Evolutionary conservation across 352 stramenopile species (phyloP), one percentile per base, ranked within the genome.

Genomic region (Pythium vanterpoolii): DNA sequence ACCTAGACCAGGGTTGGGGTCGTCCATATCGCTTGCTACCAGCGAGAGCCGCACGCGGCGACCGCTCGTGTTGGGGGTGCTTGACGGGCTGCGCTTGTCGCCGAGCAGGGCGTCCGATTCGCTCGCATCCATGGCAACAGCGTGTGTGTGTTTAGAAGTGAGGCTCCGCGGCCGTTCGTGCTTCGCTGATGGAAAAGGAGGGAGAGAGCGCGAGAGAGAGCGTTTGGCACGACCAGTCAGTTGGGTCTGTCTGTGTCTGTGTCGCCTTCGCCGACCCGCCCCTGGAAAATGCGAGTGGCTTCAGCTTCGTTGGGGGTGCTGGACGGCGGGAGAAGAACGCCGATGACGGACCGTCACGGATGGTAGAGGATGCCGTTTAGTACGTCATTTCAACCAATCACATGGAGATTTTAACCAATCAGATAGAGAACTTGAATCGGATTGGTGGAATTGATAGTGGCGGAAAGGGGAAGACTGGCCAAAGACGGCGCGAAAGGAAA

Each of bases 101-200:
- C 63, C 57, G 49, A 83, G 62, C 60, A 84, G 63, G 40, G 77
- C 70, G 55, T 83, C 68, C 40, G 72, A 81, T 66, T 84, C 73
- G 30, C 56, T 73, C 3, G 71, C 33, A 38, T 79, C 70, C 69
- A 84, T 79, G 1, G 46, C 46, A 11, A 30, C 23, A 11, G 14
- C 16, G 18, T 2, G 5, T 3, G 30, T 23, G 30, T 1, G 11
- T 31, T 43, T 10, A 14, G 19, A 44, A 51, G 52, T 60, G 52
- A 34, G 21, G 40, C 1, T 1, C 5, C 9, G 28, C 6, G 30
- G 14, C 31, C 31, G 31, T 5, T 18, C 7, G 34, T 21, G 21
- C 30, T 11, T 34, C 31, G 42, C 7, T 30, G 6, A 18, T n/a
- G 6, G 6, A 6, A 36, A 36, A 6, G 31, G 31, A 44, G 5